phyloP scores from a whole-genome alignment of 2,329 filamentous ascomycete species.

The Scolecobasidium constrictum region DNA sequence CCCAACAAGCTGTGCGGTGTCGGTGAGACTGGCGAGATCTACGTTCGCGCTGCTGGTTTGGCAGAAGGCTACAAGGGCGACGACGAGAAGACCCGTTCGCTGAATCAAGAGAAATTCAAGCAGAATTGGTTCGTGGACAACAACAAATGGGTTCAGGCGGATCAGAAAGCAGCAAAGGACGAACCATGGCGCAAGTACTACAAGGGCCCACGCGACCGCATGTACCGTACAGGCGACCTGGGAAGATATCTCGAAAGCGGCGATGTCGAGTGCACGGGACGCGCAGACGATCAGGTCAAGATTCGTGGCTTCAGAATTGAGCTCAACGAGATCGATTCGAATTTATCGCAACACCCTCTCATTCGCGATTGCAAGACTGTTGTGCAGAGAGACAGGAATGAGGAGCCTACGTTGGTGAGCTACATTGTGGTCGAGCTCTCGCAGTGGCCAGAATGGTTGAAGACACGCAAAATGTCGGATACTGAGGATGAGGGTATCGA shows the following conservation, averaged over 20 bases:
- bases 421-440: constrained; percentile 78
- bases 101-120: constrained; percentile 68
- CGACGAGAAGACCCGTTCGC: constrained; percentile 29
- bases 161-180: constrained; percentile 41
- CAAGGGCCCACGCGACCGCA: constrained; percentile 69
- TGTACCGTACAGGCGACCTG: constrained; percentile 83
- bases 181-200: constrained; percentile 73
- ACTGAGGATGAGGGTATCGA: constrained; percentile 30
- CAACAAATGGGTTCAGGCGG: constrained; percentile 54
- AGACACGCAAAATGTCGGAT: constrained; percentile 23
- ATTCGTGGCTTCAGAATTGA: constrained; percentile 94
- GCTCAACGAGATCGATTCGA: constrained; percentile 81
- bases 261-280: constrained; percentile 66
- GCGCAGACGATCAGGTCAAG: constrained; percentile 85
- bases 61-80: constrained; percentile 67
- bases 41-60: constrained; percentile 69
- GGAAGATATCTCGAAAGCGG: constrained; percentile 62
- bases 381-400: constrained; percentile 70
- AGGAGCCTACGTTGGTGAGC: constrained; percentile 77
- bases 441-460: constrained; percentile 61
- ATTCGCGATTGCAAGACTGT: constrained; percentile 80
- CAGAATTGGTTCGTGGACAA: constrained; percentile 78
- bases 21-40: constrained; percentile 77
- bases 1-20: constrained; percentile 61
- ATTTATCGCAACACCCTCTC: constrained; percentile 62